Percentiles rank a stretch among this genome's conserved stretches.
Conservation (phyloP, 164 flowering plant genomes). For the Vitis cinerea region DNA sequence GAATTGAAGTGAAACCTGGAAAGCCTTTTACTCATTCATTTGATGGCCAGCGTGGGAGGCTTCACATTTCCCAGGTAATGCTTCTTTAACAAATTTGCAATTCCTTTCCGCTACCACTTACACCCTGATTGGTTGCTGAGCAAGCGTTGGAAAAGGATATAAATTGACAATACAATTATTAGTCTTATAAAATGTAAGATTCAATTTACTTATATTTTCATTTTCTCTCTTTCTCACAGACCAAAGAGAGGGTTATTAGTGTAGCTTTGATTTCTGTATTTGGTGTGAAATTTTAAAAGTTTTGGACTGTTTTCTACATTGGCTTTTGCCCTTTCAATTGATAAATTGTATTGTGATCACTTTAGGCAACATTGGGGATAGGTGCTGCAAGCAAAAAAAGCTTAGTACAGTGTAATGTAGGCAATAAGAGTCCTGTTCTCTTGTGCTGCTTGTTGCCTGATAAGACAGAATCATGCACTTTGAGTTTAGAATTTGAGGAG, state of each 20-base stretch:
- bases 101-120: neutral
- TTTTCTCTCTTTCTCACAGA: too few species aligned
- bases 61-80: slow-evolving; percentile 44
- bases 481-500: slow-evolving; percentile 63
- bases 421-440: slow-evolving; percentile 49
- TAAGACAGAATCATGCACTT: slow-evolving; percentile 35
- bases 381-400: slow-evolving; percentile 30
- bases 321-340: neutral
- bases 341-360: neutral
- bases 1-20: slow-evolving; percentile 59
- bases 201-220: too few species aligned
- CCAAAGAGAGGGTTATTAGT: too few species aligned
- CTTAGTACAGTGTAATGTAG: slow-evolving; percentile 63
- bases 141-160: too few species aligned
- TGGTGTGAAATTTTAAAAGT: neutral
- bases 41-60: slow-evolving; percentile 27
- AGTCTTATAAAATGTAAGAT: too few species aligned
- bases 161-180: too few species aligned
- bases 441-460: slow-evolving; percentile 50
- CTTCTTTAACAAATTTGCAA: neutral
- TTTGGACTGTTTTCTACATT: neutral
- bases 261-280: too few species aligned
- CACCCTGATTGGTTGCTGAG: too few species aligned
- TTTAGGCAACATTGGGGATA: slow-evolving; percentile 50
- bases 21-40: slow-evolving; percentile 39